phyloP scores from a whole-genome alignment of 108 stramenopile genomes.

The Aurantiochytrium sp. region DNA sequence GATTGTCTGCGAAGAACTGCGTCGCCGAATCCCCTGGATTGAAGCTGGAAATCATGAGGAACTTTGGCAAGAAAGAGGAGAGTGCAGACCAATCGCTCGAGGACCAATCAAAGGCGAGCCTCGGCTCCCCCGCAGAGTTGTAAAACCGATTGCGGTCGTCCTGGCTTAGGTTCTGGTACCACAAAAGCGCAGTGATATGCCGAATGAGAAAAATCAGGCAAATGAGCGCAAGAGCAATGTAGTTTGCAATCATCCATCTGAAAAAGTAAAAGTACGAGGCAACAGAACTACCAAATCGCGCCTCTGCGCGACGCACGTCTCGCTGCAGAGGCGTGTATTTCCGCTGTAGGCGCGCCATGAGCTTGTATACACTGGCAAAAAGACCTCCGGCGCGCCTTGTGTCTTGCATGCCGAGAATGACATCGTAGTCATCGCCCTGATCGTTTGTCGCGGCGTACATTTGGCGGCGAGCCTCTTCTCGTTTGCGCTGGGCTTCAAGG shows the following conservation, averaged over 20 bases:
- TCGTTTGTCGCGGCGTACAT: slow-evolving; percentile 1
- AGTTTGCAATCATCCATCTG: neutral
- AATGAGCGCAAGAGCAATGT: neutral
- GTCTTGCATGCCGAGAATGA: neutral
- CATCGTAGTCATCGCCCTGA: neutral
- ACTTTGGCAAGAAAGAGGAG: neutral
- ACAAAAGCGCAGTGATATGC: neutral
- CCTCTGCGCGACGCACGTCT: neutral
- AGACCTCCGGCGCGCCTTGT: neutral
- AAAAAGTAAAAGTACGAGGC: slow-evolving; percentile 6
- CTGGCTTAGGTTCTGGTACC: neutral
- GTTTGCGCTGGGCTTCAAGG: neutral
- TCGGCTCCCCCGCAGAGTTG: neutral
- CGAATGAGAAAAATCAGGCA: neutral
- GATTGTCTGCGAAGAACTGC: neutral
- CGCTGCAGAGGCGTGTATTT: neutral
- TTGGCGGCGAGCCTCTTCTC: neutral
- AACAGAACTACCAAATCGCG: neutral
- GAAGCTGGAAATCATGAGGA: neutral
- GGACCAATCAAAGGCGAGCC: neutral
- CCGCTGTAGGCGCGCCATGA: neutral
- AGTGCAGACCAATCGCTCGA: neutral
- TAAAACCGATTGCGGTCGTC: neutral
- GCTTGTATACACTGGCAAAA: neutral
- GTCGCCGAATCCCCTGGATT: neutral